A percentile compares a stretch with the other conserved stretches of the same genome.
Evolutionary conservation across 306 rosid species (phyloP).

Genomic region (Begonia loranthoides): DNA sequence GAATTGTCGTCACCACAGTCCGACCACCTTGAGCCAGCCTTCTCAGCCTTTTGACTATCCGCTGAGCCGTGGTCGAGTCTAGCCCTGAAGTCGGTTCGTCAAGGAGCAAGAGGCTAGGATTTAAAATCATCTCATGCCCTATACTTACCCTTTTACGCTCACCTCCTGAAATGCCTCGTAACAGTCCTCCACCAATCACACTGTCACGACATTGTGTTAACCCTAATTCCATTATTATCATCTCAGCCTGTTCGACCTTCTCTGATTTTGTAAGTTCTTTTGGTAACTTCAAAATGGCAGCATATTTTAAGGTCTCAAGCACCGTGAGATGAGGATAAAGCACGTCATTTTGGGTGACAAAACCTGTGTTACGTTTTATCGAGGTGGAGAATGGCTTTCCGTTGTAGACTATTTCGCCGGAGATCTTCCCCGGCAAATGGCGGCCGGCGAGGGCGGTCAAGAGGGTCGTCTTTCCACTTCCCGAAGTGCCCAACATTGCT

Average conservation of each 20-base stretch:
- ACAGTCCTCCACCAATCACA: conserved; percentile 34
- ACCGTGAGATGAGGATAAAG: conserved; percentile 82
- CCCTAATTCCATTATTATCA: conserved; percentile 46
- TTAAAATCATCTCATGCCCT: conserved; percentile 77
- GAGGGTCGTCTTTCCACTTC: conserved; percentile 82
- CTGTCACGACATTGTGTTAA: conserved; percentile 40
- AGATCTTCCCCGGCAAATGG: conserved; percentile 29
- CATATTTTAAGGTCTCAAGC: conserved; percentile 47
- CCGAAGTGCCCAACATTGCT: conserved; percentile 91
- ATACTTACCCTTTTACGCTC: conserved; percentile 76
- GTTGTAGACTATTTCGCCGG: conserved; percentile 61
- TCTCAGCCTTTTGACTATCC: conserved; percentile 28
- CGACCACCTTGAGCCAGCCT: conserved; percentile 49
- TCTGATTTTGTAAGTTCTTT: conserved; percentile 33
- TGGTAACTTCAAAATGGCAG: conserved; percentile 59
- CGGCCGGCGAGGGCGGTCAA: conserved; percentile 60
- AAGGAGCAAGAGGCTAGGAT: conserved; percentile 61
- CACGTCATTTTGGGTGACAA: conserved; percentile 68
- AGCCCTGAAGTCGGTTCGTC: conserved; percentile 89
- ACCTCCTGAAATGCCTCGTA: conserved; percentile 77
- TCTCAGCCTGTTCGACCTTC: conserved; percentile 43
- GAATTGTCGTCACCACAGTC: conserved; percentile 64
- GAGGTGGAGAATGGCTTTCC: conserved; percentile 31
- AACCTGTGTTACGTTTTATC: conserved; percentile 52
- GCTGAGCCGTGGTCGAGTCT: conserved; percentile 70